Base-by-base conservation (phyloP, 805 yeast species). In the Priceomyces fermenticarens region DNA sequence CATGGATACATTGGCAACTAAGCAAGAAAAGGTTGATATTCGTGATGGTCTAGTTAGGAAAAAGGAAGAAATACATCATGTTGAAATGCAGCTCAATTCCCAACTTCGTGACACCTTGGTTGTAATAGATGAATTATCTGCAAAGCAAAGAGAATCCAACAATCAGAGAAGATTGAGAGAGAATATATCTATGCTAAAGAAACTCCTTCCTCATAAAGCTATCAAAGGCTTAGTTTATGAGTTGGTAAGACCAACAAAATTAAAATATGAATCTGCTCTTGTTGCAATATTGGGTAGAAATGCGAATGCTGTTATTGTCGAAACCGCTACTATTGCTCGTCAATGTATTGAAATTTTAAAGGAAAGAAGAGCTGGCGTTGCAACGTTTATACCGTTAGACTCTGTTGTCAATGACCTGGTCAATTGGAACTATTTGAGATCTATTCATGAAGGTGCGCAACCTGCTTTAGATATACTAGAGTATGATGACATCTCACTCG, bases 361-460 rank as follows among this genome's bases (percentile, higher is more conserved):
- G 52, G 90, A 86, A 48, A 91, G 91, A 56, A 75, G 96, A 48
- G 70, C 84, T 10, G 98, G 98, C 35, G 73, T 77, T 6, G 89
- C 93, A 1, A 80, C 95, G 1, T 90, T 93, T 53, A 84, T 93
- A 44, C 98, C 99, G 0, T 65, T 93, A 38, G 93, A 89, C 53
- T 74, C 89, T 1, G 81, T 93, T 26, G 48, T 54, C 11, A 76
- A 71, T 7, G 78, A 80, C 1, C 72, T 65, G 28, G 69, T 81
- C 4, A 70, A 82, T 36, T 75, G 77, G 38, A 67, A 77, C 16
- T 67, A 72, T 36, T 61, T 85, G 25, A 69, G 95, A 49, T 68
- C 75, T 26, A 50, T 81, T 16, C 72, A 75, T 36, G 67, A 66
- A 5, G 63, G 64, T 9, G 85, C 83, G 2, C 73, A 81, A 39